phyloP scores from a whole-genome alignment of 768 basidiomycete genomes.

The Candolleomyces eurysporus region DNA sequence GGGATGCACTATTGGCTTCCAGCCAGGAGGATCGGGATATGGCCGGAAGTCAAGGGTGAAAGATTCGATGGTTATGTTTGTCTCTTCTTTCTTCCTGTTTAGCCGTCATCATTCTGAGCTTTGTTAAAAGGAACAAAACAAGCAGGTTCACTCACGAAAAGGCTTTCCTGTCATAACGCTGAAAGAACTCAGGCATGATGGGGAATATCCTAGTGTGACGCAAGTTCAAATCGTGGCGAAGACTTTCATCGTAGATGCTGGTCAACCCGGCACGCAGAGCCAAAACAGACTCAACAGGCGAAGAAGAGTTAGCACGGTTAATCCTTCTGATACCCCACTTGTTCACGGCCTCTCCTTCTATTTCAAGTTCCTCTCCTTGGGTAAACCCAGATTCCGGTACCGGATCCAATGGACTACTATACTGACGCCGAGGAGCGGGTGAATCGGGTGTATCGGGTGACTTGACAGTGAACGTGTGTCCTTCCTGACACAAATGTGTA shows the following conservation, averaged over 20 bases:
- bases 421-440: too few relatives aligned
- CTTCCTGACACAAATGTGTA: background rate
- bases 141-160: slow-evolving; percentile 1
- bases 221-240: background rate
- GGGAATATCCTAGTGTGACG: slow-evolving; percentile 9
- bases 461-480: background rate
- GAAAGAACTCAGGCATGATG: slow-evolving; percentile 5
- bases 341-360: too few relatives aligned
- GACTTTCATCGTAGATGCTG: too few relatives aligned
- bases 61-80: background rate
- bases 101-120: background rate
- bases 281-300: too few relatives aligned
- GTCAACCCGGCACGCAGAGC: too few relatives aligned
- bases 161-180: background rate
- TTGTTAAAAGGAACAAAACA: background rate
- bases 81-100: slow-evolving; percentile 1
- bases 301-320: too few relatives aligned
- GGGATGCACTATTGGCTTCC: slow-evolving; percentile 51
- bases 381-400: too few relatives aligned
- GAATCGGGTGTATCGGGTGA: background rate
- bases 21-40: slow-evolving; percentile 32
- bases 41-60: background rate
- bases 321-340: too few relatives aligned
- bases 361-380: background rate
- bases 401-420: too few relatives aligned